Conservation (phyloP, 306 rosid genomes). For the Citrullus mucosospermus region DNA sequence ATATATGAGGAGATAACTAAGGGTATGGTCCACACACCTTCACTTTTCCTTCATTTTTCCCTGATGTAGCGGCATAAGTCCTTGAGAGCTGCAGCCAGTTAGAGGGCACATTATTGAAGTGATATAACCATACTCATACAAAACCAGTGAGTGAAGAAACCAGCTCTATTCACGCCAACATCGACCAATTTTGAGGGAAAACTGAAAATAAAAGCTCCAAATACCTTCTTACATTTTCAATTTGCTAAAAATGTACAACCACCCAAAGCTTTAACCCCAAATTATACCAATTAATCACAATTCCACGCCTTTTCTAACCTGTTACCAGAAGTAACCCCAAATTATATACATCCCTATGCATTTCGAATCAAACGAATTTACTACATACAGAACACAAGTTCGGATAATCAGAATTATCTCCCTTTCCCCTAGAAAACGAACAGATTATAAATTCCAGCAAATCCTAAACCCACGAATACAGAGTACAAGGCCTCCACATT, state of each 20-base stretch:
- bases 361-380: neutral
- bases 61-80: constrained; percentile 42
- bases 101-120: constrained; percentile 1
- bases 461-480: neutral
- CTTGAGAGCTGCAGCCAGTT: constrained; percentile 48
- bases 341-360: neutral
- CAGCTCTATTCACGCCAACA: neutral
- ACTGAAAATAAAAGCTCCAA: neutral
- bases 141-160: neutral
- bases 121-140: constrained; percentile 5
- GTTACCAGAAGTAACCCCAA: neutral
- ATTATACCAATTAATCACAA: neutral
- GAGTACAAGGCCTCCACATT: neutral
- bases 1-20: neutral
- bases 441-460: neutral
- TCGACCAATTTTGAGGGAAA: neutral
- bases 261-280: neutral
- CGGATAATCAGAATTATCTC: neutral
- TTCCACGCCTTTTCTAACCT: neutral
- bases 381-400: neutral
- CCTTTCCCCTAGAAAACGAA: neutral
- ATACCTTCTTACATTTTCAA: neutral
- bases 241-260: neutral
- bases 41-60: constrained; percentile 33
- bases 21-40: constrained; percentile 39